Conservation (phyloP, 2,329 filamentous ascomycete genomes). For the Fusarium mangiferae region DNA sequence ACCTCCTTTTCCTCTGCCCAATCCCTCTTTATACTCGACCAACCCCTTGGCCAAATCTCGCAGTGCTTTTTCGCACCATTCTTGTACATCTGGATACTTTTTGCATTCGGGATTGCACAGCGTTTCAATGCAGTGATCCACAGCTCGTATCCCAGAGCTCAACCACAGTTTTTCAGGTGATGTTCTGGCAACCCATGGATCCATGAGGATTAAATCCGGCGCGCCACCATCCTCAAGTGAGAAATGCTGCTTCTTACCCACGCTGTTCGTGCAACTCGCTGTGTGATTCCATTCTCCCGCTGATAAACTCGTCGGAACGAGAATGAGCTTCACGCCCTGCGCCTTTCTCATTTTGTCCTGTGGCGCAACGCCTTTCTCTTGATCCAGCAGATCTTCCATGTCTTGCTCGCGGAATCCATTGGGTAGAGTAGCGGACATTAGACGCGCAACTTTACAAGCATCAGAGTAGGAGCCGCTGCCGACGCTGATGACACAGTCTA, state of each 20-base stretch:
- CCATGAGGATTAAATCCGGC: constrained; percentile 18
- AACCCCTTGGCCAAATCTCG: background rate
- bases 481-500: constrained; percentile 6
- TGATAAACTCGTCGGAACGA: constrained; percentile 9
- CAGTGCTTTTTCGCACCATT: constrained; percentile 10
- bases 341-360: constrained; percentile 13
- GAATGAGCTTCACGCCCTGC: background rate
- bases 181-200: constrained; percentile 10
- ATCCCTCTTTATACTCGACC: constrained; percentile 13
- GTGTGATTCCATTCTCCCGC: constrained; percentile 20
- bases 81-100: background rate
- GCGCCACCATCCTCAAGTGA: constrained; percentile 1
- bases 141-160: constrained; percentile 15
- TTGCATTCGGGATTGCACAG: constrained; percentile 7
- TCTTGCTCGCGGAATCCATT: background rate
- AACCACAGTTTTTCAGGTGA: constrained; percentile 1
- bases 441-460: constrained; percentile 14
- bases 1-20: background rate
- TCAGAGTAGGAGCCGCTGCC: constrained; percentile 19
- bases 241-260: constrained; percentile 16
- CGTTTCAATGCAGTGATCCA: constrained; percentile 14
- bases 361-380: background rate
- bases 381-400: constrained; percentile 6
- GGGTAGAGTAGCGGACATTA: background rate
- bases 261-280: constrained; percentile 16